phyloP scores from a whole-genome alignment of 192 early-diverging fungal genomes.

The Globomyces pollinis-pini region DNA sequence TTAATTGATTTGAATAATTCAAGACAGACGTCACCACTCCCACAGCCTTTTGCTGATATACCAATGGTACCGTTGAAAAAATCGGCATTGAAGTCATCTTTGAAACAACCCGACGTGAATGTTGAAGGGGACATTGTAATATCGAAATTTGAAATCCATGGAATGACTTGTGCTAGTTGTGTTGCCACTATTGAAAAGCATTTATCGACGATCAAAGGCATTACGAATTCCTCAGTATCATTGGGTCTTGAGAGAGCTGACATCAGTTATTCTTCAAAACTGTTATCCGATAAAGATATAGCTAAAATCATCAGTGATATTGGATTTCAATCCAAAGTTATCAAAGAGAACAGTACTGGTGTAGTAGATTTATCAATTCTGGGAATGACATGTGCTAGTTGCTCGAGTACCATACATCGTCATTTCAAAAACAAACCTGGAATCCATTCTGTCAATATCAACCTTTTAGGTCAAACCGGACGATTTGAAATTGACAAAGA shows the following conservation, averaged over 20 bases:
- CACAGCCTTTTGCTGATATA: too few species aligned
- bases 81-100: too few species aligned
- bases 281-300: slow-evolving; percentile 35
- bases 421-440: slow-evolving; percentile 48
- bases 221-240: slow-evolving; percentile 71
- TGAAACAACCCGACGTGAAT: too few species aligned
- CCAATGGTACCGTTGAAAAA: too few species aligned
- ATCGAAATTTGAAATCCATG: slow-evolving; percentile 56
- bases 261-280: slow-evolving; percentile 52
- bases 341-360: slow-evolving; percentile 42
- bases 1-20: not conserved
- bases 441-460: slow-evolving; percentile 59
- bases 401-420: slow-evolving; percentile 72
- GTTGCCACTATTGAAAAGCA: slow-evolving; percentile 76
- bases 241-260: slow-evolving; percentile 75
- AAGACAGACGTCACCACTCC: too few species aligned
- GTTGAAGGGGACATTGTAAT: not conserved
- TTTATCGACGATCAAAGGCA: slow-evolving; percentile 48
- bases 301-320: slow-evolving; percentile 59
- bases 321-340: slow-evolving; percentile 62
- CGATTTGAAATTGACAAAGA: slow-evolving; percentile 61
- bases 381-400: slow-evolving; percentile 87
- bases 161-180: slow-evolving; percentile 96
- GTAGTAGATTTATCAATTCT: slow-evolving; percentile 71
- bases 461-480: slow-evolving; percentile 68